These are phyloP conservation scores for Lodderomyces elongisporus DNA, from an alignment of 1,139 yeast species.

Conservation along the genomic window DNA sequence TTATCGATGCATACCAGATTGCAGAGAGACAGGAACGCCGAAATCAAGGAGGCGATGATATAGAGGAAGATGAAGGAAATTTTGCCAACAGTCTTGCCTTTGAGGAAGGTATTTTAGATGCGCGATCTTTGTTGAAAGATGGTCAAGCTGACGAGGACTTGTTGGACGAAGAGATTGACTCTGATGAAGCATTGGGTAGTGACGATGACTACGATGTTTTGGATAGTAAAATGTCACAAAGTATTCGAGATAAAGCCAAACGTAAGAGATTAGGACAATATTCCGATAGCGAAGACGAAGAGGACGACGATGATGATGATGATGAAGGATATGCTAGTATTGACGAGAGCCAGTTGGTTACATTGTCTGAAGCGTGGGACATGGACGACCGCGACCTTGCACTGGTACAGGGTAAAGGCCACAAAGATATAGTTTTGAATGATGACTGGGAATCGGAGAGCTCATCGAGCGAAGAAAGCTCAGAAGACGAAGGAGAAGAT, in stretches of 20 bases:
- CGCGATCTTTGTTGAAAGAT: constrained; percentile 29
- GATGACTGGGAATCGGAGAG: constrained; percentile 35
- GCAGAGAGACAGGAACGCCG: constrained; percentile 38
- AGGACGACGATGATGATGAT: constrained; percentile 11
- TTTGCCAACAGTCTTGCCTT: constrained; percentile 20
- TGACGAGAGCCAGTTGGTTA: constrained; percentile 70
- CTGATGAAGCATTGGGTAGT: constrained; percentile 73
- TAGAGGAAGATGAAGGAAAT: constrained; percentile 14
- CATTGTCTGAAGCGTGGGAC: constrained; percentile 87
- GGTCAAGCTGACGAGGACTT: constrained; percentile 30
- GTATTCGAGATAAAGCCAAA: constrained; percentile 53
- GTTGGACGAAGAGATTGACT: constrained; percentile 67
- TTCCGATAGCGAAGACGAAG: constrained; percentile 11
- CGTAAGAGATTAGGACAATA: constrained; percentile 24
- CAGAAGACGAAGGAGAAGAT: constrained; percentile 13
- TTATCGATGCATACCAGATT: constrained; percentile 43
- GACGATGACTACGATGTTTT: constrained; percentile 70
- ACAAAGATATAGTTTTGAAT: constrained; percentile 33
- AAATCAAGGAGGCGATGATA: constrained; percentile 16
- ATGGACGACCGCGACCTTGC: constrained; percentile 55
- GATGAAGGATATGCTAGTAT: constrained; percentile 42
- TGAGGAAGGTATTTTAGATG: constrained; percentile 41
- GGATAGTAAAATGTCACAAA: constrained; percentile 63
- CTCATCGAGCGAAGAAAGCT: constrained; percentile 10
- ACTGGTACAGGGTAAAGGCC: constrained; percentile 16